phyloP scores from a whole-genome alignment of 1,284 basidiomycete species.

The Naganishia sp. region DNA sequence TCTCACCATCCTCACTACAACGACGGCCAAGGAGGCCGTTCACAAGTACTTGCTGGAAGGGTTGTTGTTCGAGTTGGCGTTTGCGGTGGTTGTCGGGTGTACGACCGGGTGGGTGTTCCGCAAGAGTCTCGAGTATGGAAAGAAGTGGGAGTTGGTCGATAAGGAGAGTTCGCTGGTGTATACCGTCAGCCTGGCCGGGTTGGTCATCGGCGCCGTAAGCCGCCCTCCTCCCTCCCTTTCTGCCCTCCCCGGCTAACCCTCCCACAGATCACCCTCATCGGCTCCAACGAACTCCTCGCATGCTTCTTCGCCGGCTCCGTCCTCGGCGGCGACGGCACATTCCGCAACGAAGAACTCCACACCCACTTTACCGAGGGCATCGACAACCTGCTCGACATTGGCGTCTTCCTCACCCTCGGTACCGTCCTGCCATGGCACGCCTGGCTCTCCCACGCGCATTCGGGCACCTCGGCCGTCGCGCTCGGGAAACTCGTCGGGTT shows the following conservation, averaged over 20 bases:
- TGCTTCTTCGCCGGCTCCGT: slow-evolving; percentile 39
- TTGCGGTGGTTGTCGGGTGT: slow-evolving; percentile 33
- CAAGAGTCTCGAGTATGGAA: slow-evolving; percentile 31
- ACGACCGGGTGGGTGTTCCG: slow-evolving; percentile 34
- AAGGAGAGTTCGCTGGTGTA: slow-evolving; percentile 39
- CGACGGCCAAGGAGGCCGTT: slow-evolving; percentile 25
- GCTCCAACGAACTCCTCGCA: slow-evolving; percentile 37
- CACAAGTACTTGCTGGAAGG: slow-evolving; percentile 33
- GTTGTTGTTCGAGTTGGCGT: slow-evolving; percentile 34
- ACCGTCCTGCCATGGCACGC: slow-evolving; percentile 38
- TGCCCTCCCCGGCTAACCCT: not conserved
- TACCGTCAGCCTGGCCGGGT: slow-evolving; percentile 37
- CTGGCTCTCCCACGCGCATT: slow-evolving; percentile 32
- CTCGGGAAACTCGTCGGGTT: slow-evolving; percentile 34
- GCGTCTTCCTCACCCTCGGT: slow-evolving; percentile 39
- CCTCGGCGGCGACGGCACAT: slow-evolving; percentile 36
- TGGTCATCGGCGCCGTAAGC: slow-evolving; percentile 36
- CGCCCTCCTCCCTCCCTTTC: not conserved
- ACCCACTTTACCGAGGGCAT: slow-evolving; percentile 40
- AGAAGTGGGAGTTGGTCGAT: slow-evolving; percentile 36
- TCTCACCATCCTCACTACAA: slow-evolving; percentile 33
- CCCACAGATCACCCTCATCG: slow-evolving; percentile 34
- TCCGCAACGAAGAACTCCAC: slow-evolving; percentile 39
- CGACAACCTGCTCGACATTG: slow-evolving; percentile 38
- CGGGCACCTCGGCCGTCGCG: slow-evolving; percentile 20